Evolutionary conservation across 2,329 filamentous ascomycete species (phyloP), one percentile per base, ranked within the genome.

Genomic region (Plenodomus biglobosus): DNA sequence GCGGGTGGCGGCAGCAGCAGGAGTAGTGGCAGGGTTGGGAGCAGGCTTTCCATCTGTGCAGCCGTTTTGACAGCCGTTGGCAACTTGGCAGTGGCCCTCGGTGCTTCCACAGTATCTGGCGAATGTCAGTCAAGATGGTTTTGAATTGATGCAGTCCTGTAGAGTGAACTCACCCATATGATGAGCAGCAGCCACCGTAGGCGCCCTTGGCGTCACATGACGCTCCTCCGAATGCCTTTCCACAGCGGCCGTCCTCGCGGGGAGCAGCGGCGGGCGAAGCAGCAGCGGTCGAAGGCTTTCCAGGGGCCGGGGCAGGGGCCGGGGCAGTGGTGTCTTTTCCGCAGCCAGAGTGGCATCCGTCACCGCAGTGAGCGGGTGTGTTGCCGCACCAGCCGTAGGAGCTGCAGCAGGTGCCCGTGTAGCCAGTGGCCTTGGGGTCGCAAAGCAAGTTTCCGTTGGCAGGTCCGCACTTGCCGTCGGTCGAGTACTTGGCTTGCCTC

Each of bases 401-500:
- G 37, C 73, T 76, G 60, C 76, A 79, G 56, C 76, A 79, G 24
- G 68, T 64, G 35, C 76, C 76, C 2, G 57, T 69, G 62, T 79
- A 78, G 11, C 63, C 67, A 4, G 63, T 75, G 61, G 73, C 76
- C 7, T 75, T 72, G 37, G 76, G 72, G 53, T 78, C 69, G 55
- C 73, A 75, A 36, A 75, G 62, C 8, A 70, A 50, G 48, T 72
- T 72, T 45, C 65, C 66, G 55, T 74, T 67, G 16, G 63, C 60
- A 20, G 72, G 66, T 16, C 73, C 73, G 41, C 73, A 76, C 42
- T 65, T 63, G 27, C 73, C 73, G 40, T 74, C 72, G 1, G 61
- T 56, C 18, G 73, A 74, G 56, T 70, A 73, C 48, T 69, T 58
- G 24, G 55, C 48, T 46, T 67, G 62, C 36, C 63, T 64, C 53